These are phyloP conservation scores for Hippophae tibetana DNA, from an alignment of 306 rosid genomes.

Conservation along the genomic window DNA sequence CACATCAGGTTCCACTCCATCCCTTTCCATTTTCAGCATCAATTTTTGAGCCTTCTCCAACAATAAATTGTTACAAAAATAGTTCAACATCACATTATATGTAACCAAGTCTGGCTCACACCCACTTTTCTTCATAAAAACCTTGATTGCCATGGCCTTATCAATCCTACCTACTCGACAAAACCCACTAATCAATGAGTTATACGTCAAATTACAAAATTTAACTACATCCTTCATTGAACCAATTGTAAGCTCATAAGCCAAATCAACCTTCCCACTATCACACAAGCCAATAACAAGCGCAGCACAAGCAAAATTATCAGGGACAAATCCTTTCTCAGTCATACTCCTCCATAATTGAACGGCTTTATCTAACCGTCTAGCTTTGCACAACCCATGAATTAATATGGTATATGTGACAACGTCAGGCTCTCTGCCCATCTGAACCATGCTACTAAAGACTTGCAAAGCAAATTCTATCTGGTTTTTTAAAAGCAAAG, in stretches of 20 bases:
- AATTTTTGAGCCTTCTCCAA: constrained; percentile 48
- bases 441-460: constrained; percentile 34
- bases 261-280: constrained; percentile 76
- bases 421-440: constrained; percentile 62
- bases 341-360: constrained; percentile 52
- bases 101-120: constrained; percentile 76
- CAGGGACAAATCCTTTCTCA: constrained; percentile 46
- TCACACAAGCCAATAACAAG: constrained; percentile 72
- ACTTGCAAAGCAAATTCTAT: constrained; percentile 39
- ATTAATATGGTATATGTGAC: constrained; percentile 59
- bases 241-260: constrained; percentile 63
- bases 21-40: constrained; percentile 60
- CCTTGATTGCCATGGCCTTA: constrained; percentile 58
- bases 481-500: constrained; percentile 43
- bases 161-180: constrained; percentile 55
- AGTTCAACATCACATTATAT: constrained; percentile 68
- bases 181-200: constrained; percentile 69
- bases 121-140: constrained; percentile 62
- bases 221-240: constrained; percentile 42
- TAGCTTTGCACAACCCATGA: constrained; percentile 56
- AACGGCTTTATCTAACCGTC: constrained; percentile 38
- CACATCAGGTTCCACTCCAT: constrained; percentile 59
- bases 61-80: constrained; percentile 65
- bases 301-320: constrained; percentile 49
- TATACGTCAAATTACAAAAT: constrained; percentile 49